Conservation (phyloP, 805 yeast species). For the Nakazawaea sp. region DNA sequence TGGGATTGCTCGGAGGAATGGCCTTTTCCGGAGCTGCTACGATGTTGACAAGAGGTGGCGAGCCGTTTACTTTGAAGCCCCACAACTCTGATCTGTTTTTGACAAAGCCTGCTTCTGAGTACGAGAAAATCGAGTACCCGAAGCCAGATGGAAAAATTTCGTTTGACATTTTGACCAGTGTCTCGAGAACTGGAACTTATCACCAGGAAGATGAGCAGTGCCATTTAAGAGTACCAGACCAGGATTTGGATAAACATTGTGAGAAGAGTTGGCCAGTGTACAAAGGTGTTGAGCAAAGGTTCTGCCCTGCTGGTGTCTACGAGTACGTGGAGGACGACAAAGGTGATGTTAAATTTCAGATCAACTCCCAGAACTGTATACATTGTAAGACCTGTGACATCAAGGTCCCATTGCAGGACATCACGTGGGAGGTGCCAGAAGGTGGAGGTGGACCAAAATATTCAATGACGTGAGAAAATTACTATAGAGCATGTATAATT, state of each 20-base stretch:
- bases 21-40: constrained; percentile 81
- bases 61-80: constrained; percentile 83
- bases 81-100: constrained; percentile 62
- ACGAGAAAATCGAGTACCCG: constrained; percentile 75
- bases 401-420: constrained; percentile 92
- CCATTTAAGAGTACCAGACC: constrained; percentile 68
- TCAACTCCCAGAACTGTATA: constrained; percentile 94
- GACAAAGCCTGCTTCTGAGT: constrained; percentile 63
- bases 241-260: constrained; percentile 62
- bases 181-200: constrained; percentile 91
- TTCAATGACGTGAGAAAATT: constrained; percentile 70
- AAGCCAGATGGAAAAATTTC: constrained; percentile 94
- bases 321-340: constrained; percentile 72
- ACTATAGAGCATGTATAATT: no score
- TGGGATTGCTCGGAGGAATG: constrained; percentile 81
- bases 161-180: constrained; percentile 90
- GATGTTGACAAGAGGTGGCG: constrained; percentile 65
- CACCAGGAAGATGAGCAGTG: constrained; percentile 93
- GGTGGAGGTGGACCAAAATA: constrained; percentile 99
- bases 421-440: constrained; percentile 96
- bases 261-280: constrained; percentile 62
- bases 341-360: constrained; percentile 69
- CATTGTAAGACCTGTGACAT: constrained; percentile 99
- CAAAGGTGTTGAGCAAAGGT: constrained; percentile 83
- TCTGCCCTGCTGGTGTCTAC: constrained; percentile 98